These are phyloP conservation scores for Pichia kudriavzevii DNA, from an alignment of 1,139 yeast genomes.

Conservation along the genomic window DNA sequence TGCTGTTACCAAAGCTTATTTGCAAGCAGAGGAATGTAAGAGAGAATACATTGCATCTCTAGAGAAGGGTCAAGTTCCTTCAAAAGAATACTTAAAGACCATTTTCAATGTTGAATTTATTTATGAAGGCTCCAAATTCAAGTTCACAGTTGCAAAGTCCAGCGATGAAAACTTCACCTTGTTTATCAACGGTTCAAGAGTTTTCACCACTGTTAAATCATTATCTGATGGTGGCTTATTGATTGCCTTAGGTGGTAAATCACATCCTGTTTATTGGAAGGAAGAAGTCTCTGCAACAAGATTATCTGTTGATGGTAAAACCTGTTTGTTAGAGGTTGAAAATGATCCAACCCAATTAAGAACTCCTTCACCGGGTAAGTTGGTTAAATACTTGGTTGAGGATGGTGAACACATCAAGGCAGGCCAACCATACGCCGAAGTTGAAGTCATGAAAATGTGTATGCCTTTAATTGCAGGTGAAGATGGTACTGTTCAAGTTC, in stretches of 20 bases:
- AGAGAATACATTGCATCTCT: constrained; percentile 62
- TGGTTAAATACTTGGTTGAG: constrained; percentile 87
- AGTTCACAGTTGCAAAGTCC: constrained; percentile 91
- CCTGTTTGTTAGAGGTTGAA: constrained; percentile 88
- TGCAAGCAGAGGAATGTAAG: constrained; percentile 66
- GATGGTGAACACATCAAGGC: constrained; percentile 88
- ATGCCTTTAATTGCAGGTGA: constrained; percentile 91
- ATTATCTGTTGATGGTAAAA: constrained; percentile 87
- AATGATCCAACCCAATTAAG: constrained; percentile 97
- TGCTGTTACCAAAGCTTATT: constrained; percentile 90
- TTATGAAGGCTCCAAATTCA: constrained; percentile 87
- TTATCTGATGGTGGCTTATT: constrained; percentile 92
- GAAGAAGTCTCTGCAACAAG: constrained; percentile 97
- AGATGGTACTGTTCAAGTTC: constrained; percentile 83
- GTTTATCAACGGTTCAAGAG: constrained; percentile 88
- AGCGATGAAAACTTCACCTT: constrained; percentile 78
- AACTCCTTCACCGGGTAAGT: constrained; percentile 98
- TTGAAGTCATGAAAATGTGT: constrained; percentile 98
- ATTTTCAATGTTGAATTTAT: constrained; percentile 91
- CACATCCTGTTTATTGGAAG: constrained; percentile 95
- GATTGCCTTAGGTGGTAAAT: constrained; percentile 81
- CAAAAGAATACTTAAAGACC: constrained; percentile 70
- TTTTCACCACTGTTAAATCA: constrained; percentile 77
- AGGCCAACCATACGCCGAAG: constrained; percentile 96
- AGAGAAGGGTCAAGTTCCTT: constrained; percentile 93